Conservation (phyloP, 345 rosid species). For the Raphanus sativus region DNA sequence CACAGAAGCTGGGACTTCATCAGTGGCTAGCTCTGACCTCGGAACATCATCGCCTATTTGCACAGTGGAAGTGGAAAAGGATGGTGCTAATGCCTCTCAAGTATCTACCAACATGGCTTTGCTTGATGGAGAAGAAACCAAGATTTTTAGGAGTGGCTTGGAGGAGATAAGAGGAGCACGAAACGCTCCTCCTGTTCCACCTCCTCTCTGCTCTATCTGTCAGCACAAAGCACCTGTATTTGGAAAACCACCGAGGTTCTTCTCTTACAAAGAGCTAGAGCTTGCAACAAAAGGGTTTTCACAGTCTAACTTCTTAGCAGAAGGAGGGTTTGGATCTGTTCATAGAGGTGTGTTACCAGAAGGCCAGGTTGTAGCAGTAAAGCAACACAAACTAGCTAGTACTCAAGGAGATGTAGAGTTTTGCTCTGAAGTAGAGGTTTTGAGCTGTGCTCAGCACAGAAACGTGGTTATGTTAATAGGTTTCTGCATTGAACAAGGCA, state of each 20-base stretch:
- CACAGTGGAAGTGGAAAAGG: slow-evolving; percentile 58
- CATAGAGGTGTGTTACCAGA: slow-evolving; percentile 52
- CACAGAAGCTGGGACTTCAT: slow-evolving; percentile 91
- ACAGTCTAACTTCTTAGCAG: slow-evolving; percentile 47
- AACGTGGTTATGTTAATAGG: slow-evolving; percentile 68
- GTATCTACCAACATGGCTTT: slow-evolving; percentile 49
- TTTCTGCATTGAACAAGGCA: slow-evolving; percentile 53
- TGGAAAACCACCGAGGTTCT: slow-evolving; percentile 53
- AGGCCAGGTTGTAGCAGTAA: slow-evolving; percentile 64
- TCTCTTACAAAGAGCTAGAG: slow-evolving; percentile 48
- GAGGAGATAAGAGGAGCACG: slow-evolving; percentile 80
- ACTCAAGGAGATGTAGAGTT: slow-evolving; percentile 61
- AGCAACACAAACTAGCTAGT: slow-evolving; percentile 50
- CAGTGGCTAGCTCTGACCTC: slow-evolving; percentile 89
- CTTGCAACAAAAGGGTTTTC: slow-evolving; percentile 57
- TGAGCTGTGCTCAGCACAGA: slow-evolving; percentile 69
- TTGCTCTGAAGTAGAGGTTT: slow-evolving; percentile 62
- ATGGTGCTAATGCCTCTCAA: slow-evolving; percentile 4
- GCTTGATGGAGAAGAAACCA: slow-evolving; percentile 12
- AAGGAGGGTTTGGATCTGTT: slow-evolving; percentile 61
- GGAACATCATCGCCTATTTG: slow-evolving; percentile 78
- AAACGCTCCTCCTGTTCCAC: slow-evolving; percentile 49
- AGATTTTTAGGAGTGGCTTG: slow-evolving; percentile 41
- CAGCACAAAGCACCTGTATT: slow-evolving; percentile 52
- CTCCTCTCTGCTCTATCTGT: slow-evolving; percentile 65